Conservation (phyloP, 768 basidiomycete genomes). For the Russula griseocarnosa region DNA sequence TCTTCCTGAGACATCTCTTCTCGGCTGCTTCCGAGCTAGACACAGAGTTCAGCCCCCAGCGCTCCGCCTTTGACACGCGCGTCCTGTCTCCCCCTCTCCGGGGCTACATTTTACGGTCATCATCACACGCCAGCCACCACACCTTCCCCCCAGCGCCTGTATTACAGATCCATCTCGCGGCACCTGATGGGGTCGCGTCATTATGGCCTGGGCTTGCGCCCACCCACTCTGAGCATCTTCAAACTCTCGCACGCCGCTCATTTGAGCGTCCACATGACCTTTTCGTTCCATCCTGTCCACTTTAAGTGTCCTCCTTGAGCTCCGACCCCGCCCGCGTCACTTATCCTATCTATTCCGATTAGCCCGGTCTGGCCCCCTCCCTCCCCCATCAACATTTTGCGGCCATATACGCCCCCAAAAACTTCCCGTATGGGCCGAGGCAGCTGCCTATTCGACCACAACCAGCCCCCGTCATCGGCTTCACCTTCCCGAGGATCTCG, state of each 20-base stretch:
- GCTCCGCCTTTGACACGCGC: conserved; percentile 16
- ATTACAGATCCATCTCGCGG: conserved; percentile 1
- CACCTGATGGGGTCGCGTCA: conserved; percentile 17
- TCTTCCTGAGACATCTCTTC: neutral
- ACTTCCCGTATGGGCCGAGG: neutral
- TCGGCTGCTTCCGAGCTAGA: conserved; percentile 15
- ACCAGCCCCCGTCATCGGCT: neutral
- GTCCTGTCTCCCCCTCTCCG: neutral
- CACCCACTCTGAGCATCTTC: conserved; percentile 4
- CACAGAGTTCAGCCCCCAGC: conserved; percentile 8
- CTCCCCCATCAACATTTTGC: neutral
- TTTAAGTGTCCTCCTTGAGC: neutral
- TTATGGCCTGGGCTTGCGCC: conserved; percentile 24
- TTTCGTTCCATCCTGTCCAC: neutral
- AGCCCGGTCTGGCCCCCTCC: conserved; percentile 13
- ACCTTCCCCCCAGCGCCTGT: conserved; percentile 25
- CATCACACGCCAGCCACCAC: conserved; percentile 14
- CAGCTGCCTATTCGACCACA: neutral
- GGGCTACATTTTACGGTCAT: conserved; percentile 2
- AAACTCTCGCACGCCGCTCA: conserved; percentile 20
- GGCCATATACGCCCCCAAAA: neutral
- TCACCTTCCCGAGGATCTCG: conserved; percentile 21
- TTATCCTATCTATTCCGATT: neutral
- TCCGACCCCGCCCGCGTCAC: conserved; percentile 17
- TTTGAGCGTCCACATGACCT: conserved; percentile 24